Evolutionary conservation across 2,329 filamentous ascomycete genomes (phyloP).

Genomic region (Mycogone perniciosa): DNA sequence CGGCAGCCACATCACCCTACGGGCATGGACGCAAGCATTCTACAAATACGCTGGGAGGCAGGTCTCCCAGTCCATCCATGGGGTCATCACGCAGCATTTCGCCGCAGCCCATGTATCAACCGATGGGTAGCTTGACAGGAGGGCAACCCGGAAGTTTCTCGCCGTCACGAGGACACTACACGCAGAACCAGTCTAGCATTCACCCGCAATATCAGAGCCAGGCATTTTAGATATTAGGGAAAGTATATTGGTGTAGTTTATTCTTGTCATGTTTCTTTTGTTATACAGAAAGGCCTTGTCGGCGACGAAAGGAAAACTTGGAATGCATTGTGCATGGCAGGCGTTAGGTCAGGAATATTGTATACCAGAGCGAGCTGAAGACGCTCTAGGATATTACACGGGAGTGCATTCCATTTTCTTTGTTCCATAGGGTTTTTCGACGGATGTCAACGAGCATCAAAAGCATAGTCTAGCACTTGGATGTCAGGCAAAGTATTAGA

Average conservation of each 20-base stretch:
- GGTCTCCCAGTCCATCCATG: conserved; percentile 24
- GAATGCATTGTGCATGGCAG: conserved; percentile 11
- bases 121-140: conserved; percentile 24
- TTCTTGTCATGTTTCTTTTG: conserved; percentile 3
- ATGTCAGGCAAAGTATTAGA: conserved; percentile 3
- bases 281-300: background rate
- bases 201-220: conserved; percentile 32
- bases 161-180: background rate
- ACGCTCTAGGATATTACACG: conserved; percentile 4
- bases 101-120: conserved; percentile 20
- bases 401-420: background rate
- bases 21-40: conserved; percentile 56
- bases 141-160: conserved; percentile 14
- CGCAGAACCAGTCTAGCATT: conserved; percentile 18
- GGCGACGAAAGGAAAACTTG: conserved; percentile 7
- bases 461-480: conserved; percentile 5
- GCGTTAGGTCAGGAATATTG: conserved; percentile 10
- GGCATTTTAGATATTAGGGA: conserved; percentile 23
- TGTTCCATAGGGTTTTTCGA: background rate
- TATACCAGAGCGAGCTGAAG: background rate
- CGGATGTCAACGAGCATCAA: background rate
- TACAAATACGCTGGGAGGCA: conserved; percentile 35
- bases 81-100: conserved; percentile 23
- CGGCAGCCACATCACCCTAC: conserved; percentile 48
- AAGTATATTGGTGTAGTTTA: conserved; percentile 13